Evolutionary conservation across 2,329 filamentous ascomycete species (phyloP).

Genomic region (Tolypocladium guangdongense): DNA sequence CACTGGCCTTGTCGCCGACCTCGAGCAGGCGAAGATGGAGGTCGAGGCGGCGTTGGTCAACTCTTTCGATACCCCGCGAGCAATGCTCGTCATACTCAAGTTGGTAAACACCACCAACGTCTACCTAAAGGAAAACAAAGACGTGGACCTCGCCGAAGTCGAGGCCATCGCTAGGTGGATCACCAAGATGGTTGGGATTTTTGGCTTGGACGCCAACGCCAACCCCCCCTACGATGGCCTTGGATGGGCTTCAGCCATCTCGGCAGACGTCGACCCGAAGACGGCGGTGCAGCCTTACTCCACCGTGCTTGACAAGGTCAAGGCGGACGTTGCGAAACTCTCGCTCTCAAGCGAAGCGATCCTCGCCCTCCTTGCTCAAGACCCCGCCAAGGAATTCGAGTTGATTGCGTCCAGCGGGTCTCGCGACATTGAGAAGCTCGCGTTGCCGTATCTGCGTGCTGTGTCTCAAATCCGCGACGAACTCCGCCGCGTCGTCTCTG

Average conservation of each 20-base stretch:
- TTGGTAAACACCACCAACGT: slow-evolving; percentile 70
- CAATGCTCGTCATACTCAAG: slow-evolving; percentile 67
- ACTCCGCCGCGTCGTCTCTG: slow-evolving; percentile 43
- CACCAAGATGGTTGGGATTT: slow-evolving; percentile 72
- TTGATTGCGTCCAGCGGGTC: slow-evolving; percentile 32
- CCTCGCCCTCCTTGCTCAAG: slow-evolving; percentile 28
- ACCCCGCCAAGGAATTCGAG: slow-evolving; percentile 36
- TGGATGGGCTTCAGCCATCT: slow-evolving; percentile 39
- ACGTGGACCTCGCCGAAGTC: slow-evolving; percentile 33
- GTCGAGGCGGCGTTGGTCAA: slow-evolving; percentile 55
- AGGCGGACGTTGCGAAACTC: slow-evolving; percentile 33
- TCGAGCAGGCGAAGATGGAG: slow-evolving; percentile 44
- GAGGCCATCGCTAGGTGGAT: slow-evolving; percentile 62
- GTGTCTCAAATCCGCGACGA: slow-evolving; percentile 50
- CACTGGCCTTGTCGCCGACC: slow-evolving; percentile 26
- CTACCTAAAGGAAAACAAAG: slow-evolving; percentile 36
- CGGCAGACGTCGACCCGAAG: slow-evolving; percentile 30
- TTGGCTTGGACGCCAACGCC: slow-evolving; percentile 65
- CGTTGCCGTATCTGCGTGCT: slow-evolving; percentile 43
- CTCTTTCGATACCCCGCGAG: slow-evolving; percentile 77
- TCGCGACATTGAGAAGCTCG: slow-evolving; percentile 40
- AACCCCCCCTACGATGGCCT: slow-evolving; percentile 42
- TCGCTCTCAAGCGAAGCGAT: slow-evolving; percentile 38
- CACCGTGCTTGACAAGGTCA: slow-evolving; percentile 32
- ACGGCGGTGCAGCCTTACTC: slow-evolving; percentile 36